Base-by-base conservation (phyloP, 164 flowering plant genomes). In the Amborella trichopoda region DNA sequence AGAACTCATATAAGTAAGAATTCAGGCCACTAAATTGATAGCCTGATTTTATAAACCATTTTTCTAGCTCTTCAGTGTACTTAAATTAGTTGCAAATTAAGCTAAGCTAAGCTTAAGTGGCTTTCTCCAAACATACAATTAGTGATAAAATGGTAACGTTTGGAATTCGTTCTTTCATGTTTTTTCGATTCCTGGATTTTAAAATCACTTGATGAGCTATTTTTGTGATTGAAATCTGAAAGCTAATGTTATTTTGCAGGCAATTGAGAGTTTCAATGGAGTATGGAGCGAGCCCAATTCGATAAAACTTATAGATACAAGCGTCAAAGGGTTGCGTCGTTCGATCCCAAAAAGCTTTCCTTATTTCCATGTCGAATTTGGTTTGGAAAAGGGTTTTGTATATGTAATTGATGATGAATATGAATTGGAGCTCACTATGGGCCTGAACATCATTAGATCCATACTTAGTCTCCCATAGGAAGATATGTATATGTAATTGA, bases 261-360 rank as follows among this genome's bases (percentile, higher is more conserved):
- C 94, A 41, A 87, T 88, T 50, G 99, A 91, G 60, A 96, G 84
- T 75, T 87, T 93, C 23, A 93, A 83, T 56, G 80, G 70, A 33
- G 95, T 83, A 51, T 90, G 97, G 94, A 79, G 95, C 51, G 91
- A 83, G 41, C 94, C 83, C 63, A 73, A 83, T 52, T 80, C 95
- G 2, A 90, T 86, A 67, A 83, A 71, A 58, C 73, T 91, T 1
- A 87, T 87, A 2, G 85, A 80, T 48, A 84, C 95, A 5, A 73
- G 83, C 42, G 65, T 26, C 41, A 91, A 80, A 62, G 20, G 41
- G 41, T 49, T 91, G 61, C 75, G 91, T 3, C 75, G 60, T 39
- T 87, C 94, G 3, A 82, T 91, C 46, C 96, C 99, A n/a, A 80
- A 84, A 58, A 68, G 76, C 44, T 84, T 91, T 44, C 99, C 99